Base-by-base conservation (phyloP, 768 basidiomycete species). In the Pleurotus ostreatus region DNA sequence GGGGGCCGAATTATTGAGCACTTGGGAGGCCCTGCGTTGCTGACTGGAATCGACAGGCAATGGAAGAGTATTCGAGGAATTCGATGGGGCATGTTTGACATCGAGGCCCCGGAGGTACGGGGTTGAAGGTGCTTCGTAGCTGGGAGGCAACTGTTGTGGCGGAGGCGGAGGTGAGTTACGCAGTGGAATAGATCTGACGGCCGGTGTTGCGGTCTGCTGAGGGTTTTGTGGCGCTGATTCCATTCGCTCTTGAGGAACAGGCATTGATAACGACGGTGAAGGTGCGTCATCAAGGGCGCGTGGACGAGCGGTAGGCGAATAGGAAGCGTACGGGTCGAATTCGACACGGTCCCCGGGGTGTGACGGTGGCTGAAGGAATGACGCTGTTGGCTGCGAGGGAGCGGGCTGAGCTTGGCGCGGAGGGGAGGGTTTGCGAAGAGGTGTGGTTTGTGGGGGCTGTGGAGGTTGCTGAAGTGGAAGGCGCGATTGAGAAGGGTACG, bases 261-360 rank as follows among this genome's bases (percentile, higher is more conserved):
- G 51, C 11, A 40, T 40, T 16, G 39, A n/a, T n/a, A 41, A 40
- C 9, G 39, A 13, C n/a, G 39, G 51, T 22, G 51, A 7, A 4
- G 22, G 13, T 5, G 51, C 34, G 2, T 53, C 39, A 40, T 53
- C 51, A 23, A 53, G 51, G 12, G 39, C 15, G 37, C 39, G 37
- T 39, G 51, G 51, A 15, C 22, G 15, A 22, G 39, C 15, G 12
- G 51, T 53, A 18, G 51, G 51, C 16, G 51, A 53, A 41, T 53
- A 53, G 9, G 51, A 53, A 16, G 51, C 51, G 26, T 53, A 53
- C 5, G 51, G 51, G 41, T 53, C 51, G 39, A 53, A 53, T 22
- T 53, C 51, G 16, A 39, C n/a, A 41, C 20, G 13, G 16, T 16
- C 15, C 34, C 22, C 23, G 15, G 51, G 15, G 38, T 13, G 13